Conservation (phyloP, 2,329 filamentous ascomycete genomes). For the Diaporthe citri region DNA sequence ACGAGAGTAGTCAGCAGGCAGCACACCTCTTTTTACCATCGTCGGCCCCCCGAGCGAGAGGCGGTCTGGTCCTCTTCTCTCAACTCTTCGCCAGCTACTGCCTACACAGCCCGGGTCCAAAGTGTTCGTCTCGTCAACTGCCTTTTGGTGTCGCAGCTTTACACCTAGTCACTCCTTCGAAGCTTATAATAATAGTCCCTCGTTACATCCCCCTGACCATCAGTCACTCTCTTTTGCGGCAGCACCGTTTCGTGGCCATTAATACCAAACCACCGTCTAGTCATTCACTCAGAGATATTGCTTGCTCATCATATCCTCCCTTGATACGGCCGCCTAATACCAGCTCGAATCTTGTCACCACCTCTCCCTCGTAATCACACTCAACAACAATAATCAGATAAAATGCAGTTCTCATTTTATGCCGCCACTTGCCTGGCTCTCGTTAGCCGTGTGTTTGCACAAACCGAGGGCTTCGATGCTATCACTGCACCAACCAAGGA, state of each 20-base stretch:
- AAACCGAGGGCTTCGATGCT: slow-evolving; percentile 68
- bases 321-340: slow-evolving; percentile 9
- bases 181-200: slow-evolving; percentile 30
- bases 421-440: slow-evolving; percentile 65
- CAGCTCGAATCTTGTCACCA: neutral
- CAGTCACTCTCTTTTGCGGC: slow-evolving; percentile 33
- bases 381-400: slow-evolving; percentile 49
- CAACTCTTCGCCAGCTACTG: slow-evolving; percentile 17
- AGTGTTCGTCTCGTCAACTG: slow-evolving; percentile 29
- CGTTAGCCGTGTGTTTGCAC: slow-evolving; percentile 63
- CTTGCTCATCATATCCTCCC: slow-evolving; percentile 18
- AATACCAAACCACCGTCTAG: slow-evolving; percentile 23
- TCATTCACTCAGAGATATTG: slow-evolving; percentile 31
- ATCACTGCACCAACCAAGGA: slow-evolving; percentile 61
- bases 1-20: slow-evolving; percentile 29
- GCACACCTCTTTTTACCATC: slow-evolving; percentile 33
- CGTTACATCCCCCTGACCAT: slow-evolving; percentile 30
- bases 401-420: slow-evolving; percentile 67
- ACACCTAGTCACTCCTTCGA: slow-evolving; percentile 37
- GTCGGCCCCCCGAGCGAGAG: neutral
- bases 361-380: slow-evolving; percentile 35
- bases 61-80: neutral
- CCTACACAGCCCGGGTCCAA: slow-evolving; percentile 14
- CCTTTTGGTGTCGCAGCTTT: slow-evolving; percentile 34
- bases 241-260: slow-evolving; percentile 23